Conservation (phyloP, 208 protist genomes). For the Porcisia hertigi region DNA sequence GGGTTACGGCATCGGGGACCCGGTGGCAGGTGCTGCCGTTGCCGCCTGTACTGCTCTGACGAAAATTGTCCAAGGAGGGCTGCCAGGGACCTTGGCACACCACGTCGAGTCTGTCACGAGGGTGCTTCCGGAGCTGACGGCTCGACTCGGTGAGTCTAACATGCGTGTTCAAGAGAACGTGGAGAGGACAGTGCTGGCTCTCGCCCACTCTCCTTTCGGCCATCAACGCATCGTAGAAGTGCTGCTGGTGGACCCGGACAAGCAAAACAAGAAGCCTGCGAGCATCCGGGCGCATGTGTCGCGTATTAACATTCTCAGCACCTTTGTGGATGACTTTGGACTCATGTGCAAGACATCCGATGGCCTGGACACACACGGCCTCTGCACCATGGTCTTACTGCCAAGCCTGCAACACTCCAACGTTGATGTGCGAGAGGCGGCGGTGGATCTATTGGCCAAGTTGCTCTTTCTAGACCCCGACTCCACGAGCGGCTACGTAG, state of each 20-base stretch:
- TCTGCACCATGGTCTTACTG: slow-evolving; percentile 65
- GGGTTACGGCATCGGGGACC: slow-evolving; percentile 69
- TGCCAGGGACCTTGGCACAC: slow-evolving; percentile 30
- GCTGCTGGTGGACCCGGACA: slow-evolving; percentile 65
- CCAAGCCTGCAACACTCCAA: slow-evolving; percentile 78
- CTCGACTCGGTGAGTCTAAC: slow-evolving; percentile 78
- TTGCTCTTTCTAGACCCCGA: slow-evolving; percentile 44
- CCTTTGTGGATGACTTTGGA: slow-evolving; percentile 76
- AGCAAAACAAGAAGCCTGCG: slow-evolving; percentile 57
- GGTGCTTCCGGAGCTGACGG: slow-evolving; percentile 55
- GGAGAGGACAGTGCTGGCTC: slow-evolving; percentile 43
- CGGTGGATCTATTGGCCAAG: slow-evolving; percentile 73
- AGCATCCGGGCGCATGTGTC: slow-evolving; percentile 58
- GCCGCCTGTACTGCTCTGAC: slow-evolving; percentile 66
- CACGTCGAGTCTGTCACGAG: slow-evolving; percentile 32
- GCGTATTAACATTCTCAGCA: slow-evolving; percentile 69
- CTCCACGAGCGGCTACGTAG: slow-evolving; percentile 31
- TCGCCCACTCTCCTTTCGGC: slow-evolving; percentile 56
- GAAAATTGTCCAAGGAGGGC: slow-evolving; percentile 48
- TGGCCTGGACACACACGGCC: slow-evolving; percentile 46
- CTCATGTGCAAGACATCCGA: slow-evolving; percentile 31
- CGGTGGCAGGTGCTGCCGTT: slow-evolving; percentile 65
- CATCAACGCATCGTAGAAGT: slow-evolving; percentile 55
- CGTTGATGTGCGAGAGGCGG: slow-evolving; percentile 75
- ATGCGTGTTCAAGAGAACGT: slow-evolving; percentile 67